Percentiles rank a stretch among this genome's conserved stretches.
These are phyloP conservation scores for Beauveria sp. DNA, from an alignment of 2,329 filamentous ascomycete species.

Conservation along the genomic window DNA sequence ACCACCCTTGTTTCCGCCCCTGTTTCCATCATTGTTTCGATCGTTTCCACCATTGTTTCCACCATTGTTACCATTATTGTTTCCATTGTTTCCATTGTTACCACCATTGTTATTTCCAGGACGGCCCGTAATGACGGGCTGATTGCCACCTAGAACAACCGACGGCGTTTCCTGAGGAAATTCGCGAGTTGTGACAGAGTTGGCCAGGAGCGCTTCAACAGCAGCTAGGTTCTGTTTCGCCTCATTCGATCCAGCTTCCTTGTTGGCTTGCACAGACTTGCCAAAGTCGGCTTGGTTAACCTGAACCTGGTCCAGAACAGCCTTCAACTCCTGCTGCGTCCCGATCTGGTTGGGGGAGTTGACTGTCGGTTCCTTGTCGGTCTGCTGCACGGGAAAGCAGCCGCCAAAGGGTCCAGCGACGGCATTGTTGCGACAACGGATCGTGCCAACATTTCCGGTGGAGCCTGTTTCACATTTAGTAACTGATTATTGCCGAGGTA, in stretches of 20 bases:
- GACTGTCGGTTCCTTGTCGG: not conserved
- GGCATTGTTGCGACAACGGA: slow-evolving; percentile 52
- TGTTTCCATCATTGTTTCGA: not conserved
- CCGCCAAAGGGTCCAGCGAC: slow-evolving; percentile 49
- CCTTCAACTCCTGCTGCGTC: slow-evolving; percentile 38
- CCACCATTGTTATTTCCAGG: not conserved
- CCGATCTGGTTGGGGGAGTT: slow-evolving; percentile 26
- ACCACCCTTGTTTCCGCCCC: too few relatives aligned
- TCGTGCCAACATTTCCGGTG: slow-evolving; percentile 50
- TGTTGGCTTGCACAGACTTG: slow-evolving; percentile 32
- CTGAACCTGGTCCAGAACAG: slow-evolving; percentile 39
- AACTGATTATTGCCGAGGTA: too few relatives aligned
- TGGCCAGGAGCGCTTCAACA: slow-evolving; percentile 30
- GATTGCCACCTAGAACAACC: slow-evolving; percentile 15
- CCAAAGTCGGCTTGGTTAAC: slow-evolving; percentile 44
- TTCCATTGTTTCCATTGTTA: not conserved
- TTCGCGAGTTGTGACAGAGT: slow-evolving; percentile 20
- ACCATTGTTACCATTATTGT: not conserved
- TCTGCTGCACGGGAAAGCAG: slow-evolving; percentile 46
- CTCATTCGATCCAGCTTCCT: slow-evolving; percentile 27
- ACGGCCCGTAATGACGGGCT: not conserved
- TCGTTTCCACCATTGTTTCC: not conserved
- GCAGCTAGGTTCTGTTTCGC: slow-evolving; percentile 26
- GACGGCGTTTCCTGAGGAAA: slow-evolving; percentile 28
- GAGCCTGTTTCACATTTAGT: slow-evolving; percentile 28